phyloP scores from a whole-genome alignment of 1,284 basidiomycete species.

The Heterobasidion parviporum region DNA sequence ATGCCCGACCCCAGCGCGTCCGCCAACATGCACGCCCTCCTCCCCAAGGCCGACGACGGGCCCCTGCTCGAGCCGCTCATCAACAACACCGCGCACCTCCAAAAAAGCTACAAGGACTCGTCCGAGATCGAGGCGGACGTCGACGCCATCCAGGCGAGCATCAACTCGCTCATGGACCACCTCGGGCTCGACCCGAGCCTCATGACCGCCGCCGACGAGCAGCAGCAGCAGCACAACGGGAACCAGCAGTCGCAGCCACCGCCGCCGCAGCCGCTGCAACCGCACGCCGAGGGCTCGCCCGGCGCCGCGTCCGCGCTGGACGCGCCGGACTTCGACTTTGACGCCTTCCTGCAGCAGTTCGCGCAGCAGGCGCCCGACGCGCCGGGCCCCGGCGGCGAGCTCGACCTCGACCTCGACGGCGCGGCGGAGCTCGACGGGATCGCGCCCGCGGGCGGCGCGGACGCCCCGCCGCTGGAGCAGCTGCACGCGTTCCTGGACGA shows the following conservation, averaged over 20 bases:
- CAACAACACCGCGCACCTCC: slow-evolving; percentile 30
- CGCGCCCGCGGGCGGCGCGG: slow-evolving; percentile 9
- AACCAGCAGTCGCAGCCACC: neutral
- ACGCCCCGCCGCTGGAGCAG: slow-evolving; percentile 27
- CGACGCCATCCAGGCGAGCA: slow-evolving; percentile 60
- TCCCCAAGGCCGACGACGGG: slow-evolving; percentile 15
- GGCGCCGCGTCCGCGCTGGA: neutral
- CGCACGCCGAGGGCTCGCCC: neutral
- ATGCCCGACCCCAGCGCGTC: slow-evolving; percentile 14
- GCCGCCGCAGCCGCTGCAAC: neutral
- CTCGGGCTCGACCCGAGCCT: slow-evolving; percentile 54
- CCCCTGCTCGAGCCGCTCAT: slow-evolving; percentile 29
- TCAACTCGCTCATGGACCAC: slow-evolving; percentile 66
- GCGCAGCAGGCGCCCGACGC: slow-evolving; percentile 7
- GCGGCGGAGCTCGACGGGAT: neutral
- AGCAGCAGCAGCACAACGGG: neutral
- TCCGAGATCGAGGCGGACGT: slow-evolving; percentile 68
- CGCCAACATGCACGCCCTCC: slow-evolving; percentile 12
- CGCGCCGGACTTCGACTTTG: slow-evolving; percentile 37
- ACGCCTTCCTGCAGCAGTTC: slow-evolving; percentile 35
- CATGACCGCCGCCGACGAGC: slow-evolving; percentile 12
- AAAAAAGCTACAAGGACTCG: slow-evolving; percentile 54
- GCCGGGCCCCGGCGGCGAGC: neutral
- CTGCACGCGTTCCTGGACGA: slow-evolving; percentile 37
- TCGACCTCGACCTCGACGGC: neutral